Conservation (phyloP, 1,284 basidiomycete species). For the Neolentinus lepideus region DNA sequence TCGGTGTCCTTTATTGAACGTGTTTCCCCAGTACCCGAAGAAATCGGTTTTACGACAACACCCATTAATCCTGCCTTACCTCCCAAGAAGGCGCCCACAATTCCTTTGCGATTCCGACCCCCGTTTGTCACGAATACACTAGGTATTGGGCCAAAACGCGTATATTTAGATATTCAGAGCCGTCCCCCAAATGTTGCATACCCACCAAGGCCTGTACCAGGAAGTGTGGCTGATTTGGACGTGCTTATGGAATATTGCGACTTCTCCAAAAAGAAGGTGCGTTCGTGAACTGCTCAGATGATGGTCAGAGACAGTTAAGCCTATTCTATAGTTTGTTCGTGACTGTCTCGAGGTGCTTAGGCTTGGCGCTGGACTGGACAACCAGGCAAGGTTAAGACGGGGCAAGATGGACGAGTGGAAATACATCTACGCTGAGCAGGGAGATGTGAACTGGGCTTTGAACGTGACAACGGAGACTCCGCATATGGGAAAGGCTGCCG, state of each 20-base stretch:
- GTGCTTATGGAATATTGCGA: slow-evolving; percentile 85
- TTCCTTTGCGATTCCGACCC: slow-evolving; percentile 37
- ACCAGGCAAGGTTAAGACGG: slow-evolving; percentile 46
- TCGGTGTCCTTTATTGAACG: not conserved
- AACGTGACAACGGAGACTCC: slow-evolving; percentile 26
- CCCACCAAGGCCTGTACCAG: slow-evolving; percentile 77
- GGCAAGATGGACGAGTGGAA: slow-evolving; percentile 56
- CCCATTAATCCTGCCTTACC: slow-evolving; percentile 71
- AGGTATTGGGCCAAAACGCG: slow-evolving; percentile 69
- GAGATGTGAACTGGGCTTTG: slow-evolving; percentile 21
- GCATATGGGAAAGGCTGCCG: slow-evolving; percentile 12
- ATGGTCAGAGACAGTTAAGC: slow-evolving; percentile 5
- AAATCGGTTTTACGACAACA: slow-evolving; percentile 49
- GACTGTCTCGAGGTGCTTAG: slow-evolving; percentile 73
- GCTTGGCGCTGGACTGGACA: slow-evolving; percentile 60
- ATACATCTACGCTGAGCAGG: slow-evolving; percentile 57
- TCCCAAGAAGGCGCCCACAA: slow-evolving; percentile 32
- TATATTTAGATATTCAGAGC: slow-evolving; percentile 67
- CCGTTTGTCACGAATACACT: slow-evolving; percentile 34
- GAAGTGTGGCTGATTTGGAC: slow-evolving; percentile 83
- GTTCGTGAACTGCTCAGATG: slow-evolving; percentile 14
- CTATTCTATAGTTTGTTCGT: slow-evolving; percentile 54
- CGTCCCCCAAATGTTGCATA: slow-evolving; percentile 56
- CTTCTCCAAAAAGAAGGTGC: slow-evolving; percentile 73
- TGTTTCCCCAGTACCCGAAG: slow-evolving; percentile 56